A percentile compares a stretch with the other conserved stretches of the same genome.
Conservation (phyloP, 768 basidiomycete species). For the Obba rivulosa region DNA sequence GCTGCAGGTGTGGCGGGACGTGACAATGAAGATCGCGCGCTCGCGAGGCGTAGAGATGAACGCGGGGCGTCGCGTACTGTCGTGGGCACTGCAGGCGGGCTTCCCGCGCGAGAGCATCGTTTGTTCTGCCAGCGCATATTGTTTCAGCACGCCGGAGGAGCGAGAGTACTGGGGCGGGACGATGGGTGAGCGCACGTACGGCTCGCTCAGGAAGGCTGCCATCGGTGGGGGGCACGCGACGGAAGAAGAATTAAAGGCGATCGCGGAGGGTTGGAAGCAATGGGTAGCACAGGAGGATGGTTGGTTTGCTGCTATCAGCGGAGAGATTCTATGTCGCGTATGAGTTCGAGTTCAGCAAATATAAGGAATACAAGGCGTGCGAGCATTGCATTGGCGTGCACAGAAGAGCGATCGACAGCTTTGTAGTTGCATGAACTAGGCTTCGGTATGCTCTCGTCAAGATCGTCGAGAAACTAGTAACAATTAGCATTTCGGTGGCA, state of each 20-base stretch:
- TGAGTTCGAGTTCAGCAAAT: neutral
- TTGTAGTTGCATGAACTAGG: too few species aligned
- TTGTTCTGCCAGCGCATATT: slow-evolving; percentile 29
- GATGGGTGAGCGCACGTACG: slow-evolving; percentile 32
- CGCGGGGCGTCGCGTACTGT: slow-evolving; percentile 32
- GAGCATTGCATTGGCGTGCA: too few species aligned
- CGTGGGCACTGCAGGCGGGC: slow-evolving; percentile 35
- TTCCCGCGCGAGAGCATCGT: slow-evolving; percentile 24
- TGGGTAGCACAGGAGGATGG: slow-evolving; percentile 15
- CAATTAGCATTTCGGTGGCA: too few species aligned
- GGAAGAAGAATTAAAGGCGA: slow-evolving; percentile 5
- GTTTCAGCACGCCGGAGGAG: slow-evolving; percentile 31
- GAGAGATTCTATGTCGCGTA: slow-evolving; percentile 7
- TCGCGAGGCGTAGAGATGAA: slow-evolving; percentile 34
- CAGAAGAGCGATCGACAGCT: too few species aligned
- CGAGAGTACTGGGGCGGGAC: slow-evolving; percentile 32
- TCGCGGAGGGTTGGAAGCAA: slow-evolving; percentile 8
- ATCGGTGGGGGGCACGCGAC: slow-evolving; percentile 16
- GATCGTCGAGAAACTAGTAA: too few species aligned
- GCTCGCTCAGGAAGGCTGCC: too few species aligned
- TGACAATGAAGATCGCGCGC: slow-evolving; percentile 28
- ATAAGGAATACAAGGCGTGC: too few species aligned
- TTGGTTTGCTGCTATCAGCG: slow-evolving; percentile 12
- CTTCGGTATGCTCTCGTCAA: too few species aligned
- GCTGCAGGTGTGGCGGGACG: slow-evolving; percentile 24